Percentiles rank a stretch among this genome's conserved stretches.
Evolutionary conservation across 2,329 filamentous ascomycete genomes (phyloP).

Genomic region (Colletotrichum coccodes): DNA sequence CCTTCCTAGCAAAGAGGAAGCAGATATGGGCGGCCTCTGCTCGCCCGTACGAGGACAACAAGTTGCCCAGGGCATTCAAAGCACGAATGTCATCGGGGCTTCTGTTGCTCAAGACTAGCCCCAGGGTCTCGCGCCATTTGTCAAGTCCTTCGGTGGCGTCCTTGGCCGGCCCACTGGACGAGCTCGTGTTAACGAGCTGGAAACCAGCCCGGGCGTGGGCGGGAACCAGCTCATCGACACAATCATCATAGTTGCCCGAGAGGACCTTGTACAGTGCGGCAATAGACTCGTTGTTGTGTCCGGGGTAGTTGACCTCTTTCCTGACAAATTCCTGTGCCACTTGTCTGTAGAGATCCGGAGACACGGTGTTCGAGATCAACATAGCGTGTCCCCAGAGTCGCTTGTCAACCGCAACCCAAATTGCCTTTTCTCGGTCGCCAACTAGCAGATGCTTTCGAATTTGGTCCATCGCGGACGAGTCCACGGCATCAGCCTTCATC

Average conservation of each 20-base stretch:
- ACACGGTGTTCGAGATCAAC: conserved; percentile 83
- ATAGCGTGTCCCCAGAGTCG: conserved; percentile 97
- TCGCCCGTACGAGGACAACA: conserved; percentile 86
- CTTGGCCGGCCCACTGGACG: conserved; percentile 68
- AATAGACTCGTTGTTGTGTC: conserved; percentile 85
- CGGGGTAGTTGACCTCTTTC: conserved; percentile 87
- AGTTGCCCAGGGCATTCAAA: conserved; percentile 80
- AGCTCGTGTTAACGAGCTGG: conserved; percentile 85
- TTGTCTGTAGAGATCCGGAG: conserved; percentile 87
- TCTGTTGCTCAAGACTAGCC: conserved; percentile 87
- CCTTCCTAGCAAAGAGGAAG: conserved; percentile 83
- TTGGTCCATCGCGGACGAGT: conserved; percentile 75
- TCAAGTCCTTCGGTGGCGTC: conserved; percentile 88
- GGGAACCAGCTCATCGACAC: conserved; percentile 94
- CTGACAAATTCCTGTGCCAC: conserved; percentile 95
- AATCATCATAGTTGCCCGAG: conserved; percentile 93
- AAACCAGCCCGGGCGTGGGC: conserved; percentile 91
- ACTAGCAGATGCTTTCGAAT: conserved; percentile 79
- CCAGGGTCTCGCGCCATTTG: conserved; percentile 92
- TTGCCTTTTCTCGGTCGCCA: conserved; percentile 89
- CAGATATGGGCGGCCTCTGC: conserved; percentile 94
- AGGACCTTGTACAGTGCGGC: conserved; percentile 94
- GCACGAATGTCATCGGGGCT: conserved; percentile 82
- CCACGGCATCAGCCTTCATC: conserved; percentile 72
- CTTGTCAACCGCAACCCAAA: conserved; percentile 93